A percentile compares a stretch with the other conserved stretches of the same genome.
These are phyloP conservation scores for Tetrahymena malaccensis DNA, from an alignment of 73 alveolate genomes.

Conservation along the genomic window DNA sequence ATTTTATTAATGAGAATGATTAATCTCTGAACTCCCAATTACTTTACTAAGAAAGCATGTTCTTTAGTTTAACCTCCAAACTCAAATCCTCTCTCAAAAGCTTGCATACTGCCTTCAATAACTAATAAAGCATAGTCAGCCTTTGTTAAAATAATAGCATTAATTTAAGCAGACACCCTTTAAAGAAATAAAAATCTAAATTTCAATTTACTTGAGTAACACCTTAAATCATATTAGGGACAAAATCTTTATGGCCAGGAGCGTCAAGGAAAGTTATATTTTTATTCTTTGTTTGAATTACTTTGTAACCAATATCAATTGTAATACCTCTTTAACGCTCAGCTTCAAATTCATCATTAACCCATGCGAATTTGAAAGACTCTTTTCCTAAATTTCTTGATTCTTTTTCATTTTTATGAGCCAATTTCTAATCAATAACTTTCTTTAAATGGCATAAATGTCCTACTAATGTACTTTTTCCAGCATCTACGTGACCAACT, in stretches of 20 bases:
- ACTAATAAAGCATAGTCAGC: conserved; percentile 31
- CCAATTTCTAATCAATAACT: conserved; percentile 2
- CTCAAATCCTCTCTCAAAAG: conserved; percentile 22
- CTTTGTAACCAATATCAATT: conserved; percentile 84
- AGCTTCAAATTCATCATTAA: conserved; percentile 31
- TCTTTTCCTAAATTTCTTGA: conserved; percentile 24
- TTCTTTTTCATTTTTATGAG: conserved; percentile 10
- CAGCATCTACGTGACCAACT: conserved; percentile 26
- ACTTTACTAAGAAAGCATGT: conserved; percentile 1
- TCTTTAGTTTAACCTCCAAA: neutral
- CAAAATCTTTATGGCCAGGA: conserved; percentile 98
- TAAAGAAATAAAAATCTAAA: neutral
- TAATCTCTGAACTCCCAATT: neutral
- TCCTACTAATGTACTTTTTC: conserved; percentile 28
- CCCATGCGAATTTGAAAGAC: conserved; percentile 14
- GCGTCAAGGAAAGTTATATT: conserved; percentile 88
- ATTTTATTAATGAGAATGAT: conserved; percentile 4
- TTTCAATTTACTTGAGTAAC: conserved; percentile 52
- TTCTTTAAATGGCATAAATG: neutral
- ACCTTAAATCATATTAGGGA: conserved; percentile 97
- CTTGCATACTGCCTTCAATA: conserved; percentile 3
- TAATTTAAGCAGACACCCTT: neutral
- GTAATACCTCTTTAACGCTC: conserved; percentile 97
- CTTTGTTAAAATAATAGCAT: neutral
- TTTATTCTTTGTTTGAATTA: conserved; percentile 53